These are phyloP conservation scores for Uronychia setigera DNA, from an alignment of 73 alveolate genomes.

Conservation along the genomic window DNA sequence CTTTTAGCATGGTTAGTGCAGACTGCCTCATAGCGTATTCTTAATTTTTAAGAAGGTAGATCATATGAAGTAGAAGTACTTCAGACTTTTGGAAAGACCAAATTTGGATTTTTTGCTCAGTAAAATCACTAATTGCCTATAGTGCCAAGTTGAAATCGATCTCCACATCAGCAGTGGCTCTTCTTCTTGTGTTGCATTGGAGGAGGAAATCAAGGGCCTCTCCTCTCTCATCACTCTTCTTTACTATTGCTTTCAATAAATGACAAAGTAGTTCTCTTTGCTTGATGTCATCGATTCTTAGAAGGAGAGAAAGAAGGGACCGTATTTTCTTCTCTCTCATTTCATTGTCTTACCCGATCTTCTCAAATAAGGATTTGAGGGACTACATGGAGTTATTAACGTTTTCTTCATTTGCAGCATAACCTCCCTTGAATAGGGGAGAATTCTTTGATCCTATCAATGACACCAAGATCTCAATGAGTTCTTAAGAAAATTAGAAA, in stretches of 20 bases:
- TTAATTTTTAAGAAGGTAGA: neutral
- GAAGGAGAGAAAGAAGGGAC: neutral
- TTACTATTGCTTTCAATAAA: neutral
- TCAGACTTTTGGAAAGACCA: neutral
- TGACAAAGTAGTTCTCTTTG: neutral
- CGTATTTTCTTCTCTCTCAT: neutral
- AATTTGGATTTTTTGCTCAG: neutral
- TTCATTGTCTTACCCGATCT: neutral
- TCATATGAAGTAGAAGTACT: neutral
- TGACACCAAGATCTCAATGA: neutral
- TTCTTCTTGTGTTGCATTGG: constrained; percentile 15
- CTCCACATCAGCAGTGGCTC: constrained; percentile 37
- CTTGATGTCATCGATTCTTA: neutral
- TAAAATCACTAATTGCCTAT: constrained; percentile 9
- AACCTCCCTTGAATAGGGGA: neutral
- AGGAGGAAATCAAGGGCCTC: neutral
- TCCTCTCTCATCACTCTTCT: neutral
- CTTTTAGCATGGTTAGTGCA: neutral
- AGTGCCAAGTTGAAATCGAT: constrained; percentile 32
- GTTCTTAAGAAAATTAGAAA: neutral
- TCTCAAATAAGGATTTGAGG: neutral
- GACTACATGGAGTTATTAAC: neutral
- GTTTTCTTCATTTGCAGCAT: neutral
- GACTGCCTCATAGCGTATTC: neutral
- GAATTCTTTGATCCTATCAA: neutral